phyloP scores from a whole-genome alignment of 2,329 filamentous ascomycete genomes.

The Rhinocladiella similis region DNA sequence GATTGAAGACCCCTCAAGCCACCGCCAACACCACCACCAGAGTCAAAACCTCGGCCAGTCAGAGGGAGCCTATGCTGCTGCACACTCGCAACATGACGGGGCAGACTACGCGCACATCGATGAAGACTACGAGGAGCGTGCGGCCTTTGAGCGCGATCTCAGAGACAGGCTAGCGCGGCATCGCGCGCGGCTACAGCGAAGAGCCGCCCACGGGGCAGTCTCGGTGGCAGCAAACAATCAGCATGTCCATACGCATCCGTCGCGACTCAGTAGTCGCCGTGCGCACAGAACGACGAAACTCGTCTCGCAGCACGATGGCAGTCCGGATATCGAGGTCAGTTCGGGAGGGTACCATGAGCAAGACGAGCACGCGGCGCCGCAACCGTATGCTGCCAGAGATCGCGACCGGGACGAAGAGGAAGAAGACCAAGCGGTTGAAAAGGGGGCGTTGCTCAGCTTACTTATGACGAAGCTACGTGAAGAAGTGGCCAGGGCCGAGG shows the following conservation, averaged over 20 bases:
- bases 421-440: conserved; percentile 23
- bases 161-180: conserved; percentile 27
- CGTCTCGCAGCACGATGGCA: not conserved
- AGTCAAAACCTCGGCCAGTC: not conserved
- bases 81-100: conserved; percentile 10
- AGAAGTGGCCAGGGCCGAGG: conserved; percentile 71
- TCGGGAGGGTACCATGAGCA: conserved; percentile 34
- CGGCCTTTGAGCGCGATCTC: conserved; percentile 24
- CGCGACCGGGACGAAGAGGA: conserved; percentile 22
- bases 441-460: conserved; percentile 66
- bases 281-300: not conserved
- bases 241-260: not conserved
- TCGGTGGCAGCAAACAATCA: not conserved
- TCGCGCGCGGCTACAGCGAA: conserved; percentile 20
- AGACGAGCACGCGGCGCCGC: conserved; percentile 54
- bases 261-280: not conserved
- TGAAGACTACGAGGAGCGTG: conserved; percentile 20
- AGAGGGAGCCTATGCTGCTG: not conserved
- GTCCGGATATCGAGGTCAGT: not conserved
- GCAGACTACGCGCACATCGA: conserved; percentile 23
- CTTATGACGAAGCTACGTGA: conserved; percentile 69
- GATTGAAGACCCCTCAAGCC: not conserved
- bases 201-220: not conserved
- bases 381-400: not conserved
- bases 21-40: no score